A percentile compares a stretch with the other conserved stretches of the same genome.
Evolutionary conservation across 164 flowering plant genomes (phyloP).

Genomic region (Stephania cephalantha): DNA sequence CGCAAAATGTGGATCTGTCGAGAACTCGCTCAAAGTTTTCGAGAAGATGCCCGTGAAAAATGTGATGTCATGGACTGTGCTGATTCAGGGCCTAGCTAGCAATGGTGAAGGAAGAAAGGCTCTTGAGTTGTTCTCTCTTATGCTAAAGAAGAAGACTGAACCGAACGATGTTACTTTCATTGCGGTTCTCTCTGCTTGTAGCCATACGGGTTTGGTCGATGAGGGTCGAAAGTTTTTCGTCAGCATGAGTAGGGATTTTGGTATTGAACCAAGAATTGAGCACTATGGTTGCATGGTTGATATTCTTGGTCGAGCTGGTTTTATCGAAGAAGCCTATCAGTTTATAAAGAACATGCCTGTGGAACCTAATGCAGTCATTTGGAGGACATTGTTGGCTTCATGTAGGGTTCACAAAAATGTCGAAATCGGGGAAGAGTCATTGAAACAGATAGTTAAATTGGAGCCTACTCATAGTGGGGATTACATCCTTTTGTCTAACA

Average conservation of each 20-base stretch:
- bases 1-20: conserved; percentile 42
- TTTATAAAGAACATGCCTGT: conserved; percentile 39
- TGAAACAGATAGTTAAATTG: conserved; percentile 22
- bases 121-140: conserved; percentile 24
- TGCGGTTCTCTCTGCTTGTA: conserved; percentile 43
- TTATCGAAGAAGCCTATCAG: conserved; percentile 37
- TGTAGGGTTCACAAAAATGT: conserved; percentile 40
- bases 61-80: conserved; percentile 39
- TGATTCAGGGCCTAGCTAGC: conserved; percentile 39
- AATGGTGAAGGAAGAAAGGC: conserved; percentile 36
- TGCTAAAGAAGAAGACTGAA: conserved; percentile 21
- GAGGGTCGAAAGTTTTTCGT: conserved; percentile 29
- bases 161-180: conserved; percentile 44
- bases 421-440: conserved; percentile 33
- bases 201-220: conserved; percentile 41
- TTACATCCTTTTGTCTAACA: conserved; percentile 40
- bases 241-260: conserved; percentile 35
- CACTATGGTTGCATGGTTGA: conserved; percentile 53
- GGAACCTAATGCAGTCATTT: conserved; percentile 35
- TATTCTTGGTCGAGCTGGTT: conserved; percentile 43
- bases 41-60: conserved; percentile 28
- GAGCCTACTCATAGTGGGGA: conserved; percentile 39
- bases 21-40: conserved; percentile 33
- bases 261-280: conserved; percentile 41
- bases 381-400: conserved; percentile 42